Base-by-base conservation (phyloP, 768 basidiomycete genomes). In the Mycena crocata region DNA sequence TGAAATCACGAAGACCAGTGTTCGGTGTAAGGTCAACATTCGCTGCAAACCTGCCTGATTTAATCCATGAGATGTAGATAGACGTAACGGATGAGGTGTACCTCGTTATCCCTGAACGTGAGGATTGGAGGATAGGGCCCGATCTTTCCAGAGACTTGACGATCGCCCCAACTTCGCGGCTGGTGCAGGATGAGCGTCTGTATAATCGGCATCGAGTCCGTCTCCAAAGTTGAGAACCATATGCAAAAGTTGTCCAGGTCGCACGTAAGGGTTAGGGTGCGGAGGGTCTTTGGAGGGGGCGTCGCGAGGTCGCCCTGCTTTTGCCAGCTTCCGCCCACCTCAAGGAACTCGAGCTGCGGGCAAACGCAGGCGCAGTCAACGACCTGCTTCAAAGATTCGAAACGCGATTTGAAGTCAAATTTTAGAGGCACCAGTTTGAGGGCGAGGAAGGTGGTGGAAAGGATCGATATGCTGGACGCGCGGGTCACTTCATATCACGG, bases 291-390 rank as follows among this genome's bases (percentile, higher is more conserved):
- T 9, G 64, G 64, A 0, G 51, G 51, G 26, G 42, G 21, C 30
- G 10, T 34, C 1, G 24, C 30, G 21, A 62, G 44, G 12, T 66
- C 50, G 17, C 56, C 68, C 37, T 24, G 24, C 15, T n/a, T n/a
- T 45, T 34, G 30, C 68, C 68, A 70, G 55, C 64, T 66, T 3
- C 68, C 68, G 37, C 68, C 60, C 24, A 70, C 19, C 57, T 70
- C 64, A 21, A 70, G 61, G 45, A 64, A 70, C 32, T 54, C 46
- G 39, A 70, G 64, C 9, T 50, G 56, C 7, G 60, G 64, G 23
- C 64, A 66, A 51, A 66, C 60, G 17, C 50, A 59, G 15, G 55
- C 46, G 17, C 42, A 63, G 45, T 59, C 64, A 42, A 66, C 35
- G 49, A 70, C 35, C 56, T 66, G 68, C 31, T 46, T 14, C 30